Evolutionary conservation across 163 green algal genomes (phyloP).

Genomic region (Scenedesmus sp.): DNA sequence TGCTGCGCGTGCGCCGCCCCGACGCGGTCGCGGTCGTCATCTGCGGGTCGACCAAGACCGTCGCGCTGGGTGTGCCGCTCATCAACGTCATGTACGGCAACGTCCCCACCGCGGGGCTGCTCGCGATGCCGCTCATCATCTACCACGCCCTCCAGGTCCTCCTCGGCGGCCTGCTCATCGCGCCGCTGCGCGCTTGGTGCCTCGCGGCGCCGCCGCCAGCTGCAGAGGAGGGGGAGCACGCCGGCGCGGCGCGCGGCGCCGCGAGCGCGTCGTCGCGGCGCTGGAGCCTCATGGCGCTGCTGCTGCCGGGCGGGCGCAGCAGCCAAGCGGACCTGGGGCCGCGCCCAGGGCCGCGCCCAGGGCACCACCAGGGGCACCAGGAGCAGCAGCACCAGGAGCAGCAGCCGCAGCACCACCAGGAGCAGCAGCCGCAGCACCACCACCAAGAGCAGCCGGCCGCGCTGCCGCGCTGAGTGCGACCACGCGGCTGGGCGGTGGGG

Average conservation of each 20-base stretch:
- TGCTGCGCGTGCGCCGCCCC: slow-evolving; percentile 17
- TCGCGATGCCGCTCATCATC: slow-evolving; percentile 56
- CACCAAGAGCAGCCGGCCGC: slow-evolving; percentile 12
- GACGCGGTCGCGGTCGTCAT: slow-evolving; percentile 55
- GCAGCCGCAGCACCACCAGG: too few species aligned
- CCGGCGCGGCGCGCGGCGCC: neutral
- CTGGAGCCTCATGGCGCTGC: slow-evolving; percentile 1
- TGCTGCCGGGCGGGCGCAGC: neutral
- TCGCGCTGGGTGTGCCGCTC: slow-evolving; percentile 56
- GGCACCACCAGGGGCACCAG: too few species aligned
- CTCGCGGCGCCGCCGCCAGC: neutral
- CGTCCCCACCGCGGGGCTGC: slow-evolving; percentile 43
- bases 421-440: slow-evolving; percentile 40
- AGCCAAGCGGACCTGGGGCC: too few species aligned
- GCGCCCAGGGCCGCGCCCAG: too few species aligned
- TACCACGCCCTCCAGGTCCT: slow-evolving; percentile 59
- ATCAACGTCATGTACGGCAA: slow-evolving; percentile 59
- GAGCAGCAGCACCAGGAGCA: too few species aligned
- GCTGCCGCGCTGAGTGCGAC: slow-evolving; percentile 14
- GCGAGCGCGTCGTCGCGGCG: too few species aligned
- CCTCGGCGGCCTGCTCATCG: slow-evolving; percentile 47
- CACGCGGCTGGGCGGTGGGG: too few species aligned
- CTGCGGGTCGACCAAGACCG: slow-evolving; percentile 58
- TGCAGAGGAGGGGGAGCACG: neutral
- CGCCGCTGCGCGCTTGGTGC: slow-evolving; percentile 39